Percentiles rank a stretch among this genome's conserved stretches.
Conservation (phyloP, 2,329 filamentous ascomycete species). For the Aspergillus pseudotamarii region DNA sequence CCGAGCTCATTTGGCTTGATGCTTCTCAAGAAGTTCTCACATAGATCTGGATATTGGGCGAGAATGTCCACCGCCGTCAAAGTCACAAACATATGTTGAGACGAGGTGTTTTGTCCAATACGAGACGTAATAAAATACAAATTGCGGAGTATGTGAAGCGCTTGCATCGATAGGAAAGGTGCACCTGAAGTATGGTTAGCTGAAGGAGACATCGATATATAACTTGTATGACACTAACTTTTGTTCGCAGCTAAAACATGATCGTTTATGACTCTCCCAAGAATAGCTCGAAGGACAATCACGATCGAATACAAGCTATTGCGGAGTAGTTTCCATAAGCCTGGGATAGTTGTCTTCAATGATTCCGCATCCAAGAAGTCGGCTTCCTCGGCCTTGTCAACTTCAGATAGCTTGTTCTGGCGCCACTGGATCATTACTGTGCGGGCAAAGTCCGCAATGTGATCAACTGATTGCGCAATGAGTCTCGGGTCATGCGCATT, state of each 20-base stretch:
- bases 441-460: slow-evolving; percentile 67
- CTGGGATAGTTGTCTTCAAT: slow-evolving; percentile 66
- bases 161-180: slow-evolving; percentile 68
- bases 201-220: neutral
- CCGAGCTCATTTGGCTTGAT: slow-evolving; percentile 61
- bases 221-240: slow-evolving; percentile 41
- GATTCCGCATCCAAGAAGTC: slow-evolving; percentile 67
- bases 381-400: slow-evolving; percentile 70
- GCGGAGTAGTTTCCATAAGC: slow-evolving; percentile 74
- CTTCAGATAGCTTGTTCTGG: slow-evolving; percentile 69
- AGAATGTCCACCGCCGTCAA: slow-evolving; percentile 81
- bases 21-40: slow-evolving; percentile 67
- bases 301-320: slow-evolving; percentile 76
- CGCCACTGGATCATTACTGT: slow-evolving; percentile 73
- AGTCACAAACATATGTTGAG: slow-evolving; percentile 82
- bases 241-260: slow-evolving; percentile 55
- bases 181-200: slow-evolving; percentile 49
- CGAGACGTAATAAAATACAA: slow-evolving; percentile 80
- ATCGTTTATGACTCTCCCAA: slow-evolving; percentile 67
- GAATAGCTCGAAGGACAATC: slow-evolving; percentile 72
- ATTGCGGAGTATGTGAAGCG: slow-evolving; percentile 73
- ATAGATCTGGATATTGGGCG: slow-evolving; percentile 67
- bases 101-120: slow-evolving; percentile 72
- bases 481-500: slow-evolving; percentile 52
- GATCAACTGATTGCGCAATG: slow-evolving; percentile 54